These are phyloP conservation scores for Paragyromitra xinjiangensis DNA, from an alignment of 495 filamentous ascomycete species.

Conservation along the genomic window DNA sequence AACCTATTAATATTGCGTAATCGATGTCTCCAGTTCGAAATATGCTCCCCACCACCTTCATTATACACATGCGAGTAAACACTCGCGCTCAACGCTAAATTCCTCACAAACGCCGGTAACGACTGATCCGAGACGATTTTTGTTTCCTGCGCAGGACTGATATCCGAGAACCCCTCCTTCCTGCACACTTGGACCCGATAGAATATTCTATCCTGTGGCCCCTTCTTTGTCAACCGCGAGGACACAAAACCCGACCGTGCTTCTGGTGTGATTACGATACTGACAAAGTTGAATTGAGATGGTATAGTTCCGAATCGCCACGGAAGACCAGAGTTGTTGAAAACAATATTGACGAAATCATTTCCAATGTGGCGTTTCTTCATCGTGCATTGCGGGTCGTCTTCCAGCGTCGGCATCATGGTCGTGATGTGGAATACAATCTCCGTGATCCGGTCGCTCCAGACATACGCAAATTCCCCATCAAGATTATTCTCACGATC, in stretches of 20 bases:
- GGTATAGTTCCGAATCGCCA: slow-evolving; percentile 93
- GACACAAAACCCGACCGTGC: slow-evolving; percentile 71
- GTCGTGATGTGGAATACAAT: slow-evolving; percentile 95
- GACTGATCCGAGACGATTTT: slow-evolving; percentile 84
- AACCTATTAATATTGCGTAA: slow-evolving; percentile 84
- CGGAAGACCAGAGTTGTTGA: slow-evolving; percentile 87
- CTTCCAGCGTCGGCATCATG: slow-evolving; percentile 87
- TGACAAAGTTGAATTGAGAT: slow-evolving; percentile 91
- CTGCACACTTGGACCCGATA: slow-evolving; percentile 87
- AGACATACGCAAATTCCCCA: slow-evolving; percentile 86
- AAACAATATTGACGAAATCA: slow-evolving; percentile 97
- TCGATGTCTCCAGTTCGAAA: slow-evolving; percentile 88
- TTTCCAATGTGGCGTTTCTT: slow-evolving; percentile 98
- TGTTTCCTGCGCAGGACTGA: slow-evolving; percentile 84
- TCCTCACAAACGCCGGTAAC: slow-evolving; percentile 85
- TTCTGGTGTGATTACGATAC: slow-evolving; percentile 92
- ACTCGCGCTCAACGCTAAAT: slow-evolving; percentile 90
- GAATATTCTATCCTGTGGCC: slow-evolving; percentile 66
- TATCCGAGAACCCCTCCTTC: slow-evolving; percentile 83
- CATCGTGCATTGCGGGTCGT: slow-evolving; percentile 75
- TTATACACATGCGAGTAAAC: slow-evolving; percentile 93
- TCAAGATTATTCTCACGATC: slow-evolving; percentile 77
- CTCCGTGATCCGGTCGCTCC: slow-evolving; percentile 93
- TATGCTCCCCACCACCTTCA: slow-evolving; percentile 80
- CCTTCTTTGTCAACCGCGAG: slow-evolving; percentile 59